phyloP scores from a whole-genome alignment of 2,329 filamentous ascomycete genomes.

The Exserohilum rostratum region DNA sequence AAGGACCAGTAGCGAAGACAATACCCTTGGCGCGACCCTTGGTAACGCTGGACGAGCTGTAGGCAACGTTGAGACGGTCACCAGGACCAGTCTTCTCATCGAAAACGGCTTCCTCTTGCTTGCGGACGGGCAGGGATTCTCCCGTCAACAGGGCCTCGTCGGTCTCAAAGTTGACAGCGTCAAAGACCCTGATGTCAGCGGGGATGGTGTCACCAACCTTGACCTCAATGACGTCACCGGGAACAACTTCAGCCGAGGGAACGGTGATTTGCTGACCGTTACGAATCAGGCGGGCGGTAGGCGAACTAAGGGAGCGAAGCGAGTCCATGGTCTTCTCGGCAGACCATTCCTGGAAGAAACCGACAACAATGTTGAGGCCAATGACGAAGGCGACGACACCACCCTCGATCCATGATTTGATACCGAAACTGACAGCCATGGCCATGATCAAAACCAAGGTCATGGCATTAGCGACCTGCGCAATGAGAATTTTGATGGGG shows the following conservation, averaged over 20 bases:
- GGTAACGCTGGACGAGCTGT: constrained; percentile 55
- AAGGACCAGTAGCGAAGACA: constrained; percentile 71
- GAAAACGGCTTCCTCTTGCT: constrained; percentile 63
- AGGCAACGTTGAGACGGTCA: constrained; percentile 72
- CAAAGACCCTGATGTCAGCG: constrained; percentile 64
- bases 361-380: constrained; percentile 52
- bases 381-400: constrained; percentile 56
- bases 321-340: constrained; percentile 58
- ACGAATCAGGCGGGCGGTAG: constrained; percentile 56
- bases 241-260: constrained; percentile 65
- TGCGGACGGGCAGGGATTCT: constrained; percentile 70
- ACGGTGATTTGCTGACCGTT: constrained; percentile 60
- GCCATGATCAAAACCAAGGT: constrained; percentile 65
- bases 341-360: constrained; percentile 55
- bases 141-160: constrained; percentile 75
- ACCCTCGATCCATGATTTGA: constrained; percentile 55
- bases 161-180: constrained; percentile 75
- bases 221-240: constrained; percentile 68
- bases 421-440: constrained; percentile 57
- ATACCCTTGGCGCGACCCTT: constrained; percentile 68
- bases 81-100: constrained; percentile 63
- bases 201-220: constrained; percentile 71
- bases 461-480: constrained; percentile 80
- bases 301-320: constrained; percentile 52
- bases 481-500: constrained; percentile 74